A percentile compares a stretch with the other conserved stretches of the same genome.
These are phyloP conservation scores for Hagleromyces aurorensis DNA, from an alignment of 805 yeast genomes.

Conservation along the genomic window DNA sequence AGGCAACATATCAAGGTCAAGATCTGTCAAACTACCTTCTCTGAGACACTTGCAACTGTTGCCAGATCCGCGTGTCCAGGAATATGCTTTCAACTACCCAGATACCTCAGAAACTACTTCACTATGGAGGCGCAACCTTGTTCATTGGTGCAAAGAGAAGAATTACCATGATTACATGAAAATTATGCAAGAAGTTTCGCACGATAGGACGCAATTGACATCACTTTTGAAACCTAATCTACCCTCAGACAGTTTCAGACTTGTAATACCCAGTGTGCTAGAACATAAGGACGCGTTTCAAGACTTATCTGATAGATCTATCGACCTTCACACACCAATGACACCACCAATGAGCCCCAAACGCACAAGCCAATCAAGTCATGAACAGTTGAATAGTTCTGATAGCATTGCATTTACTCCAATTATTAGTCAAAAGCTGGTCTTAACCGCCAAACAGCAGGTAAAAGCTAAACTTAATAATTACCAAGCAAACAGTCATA, in stretches of 20 bases:
- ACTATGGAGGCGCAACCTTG: slow-evolving; percentile 26
- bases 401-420: slow-evolving; percentile 18
- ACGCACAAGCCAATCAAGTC: not conserved
- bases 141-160: slow-evolving; percentile 30
- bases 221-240: slow-evolving; percentile 3
- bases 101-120: slow-evolving; percentile 30
- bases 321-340: slow-evolving; percentile 17
- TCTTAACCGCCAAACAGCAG: slow-evolving; percentile 25
- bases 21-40: too few species aligned
- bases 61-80: slow-evolving; percentile 26
- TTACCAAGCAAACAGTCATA: slow-evolving; percentile 15
- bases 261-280: slow-evolving; percentile 21
- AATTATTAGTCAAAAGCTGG: slow-evolving; percentile 22
- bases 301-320: slow-evolving; percentile 10
- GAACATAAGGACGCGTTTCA: slow-evolving; percentile 26
- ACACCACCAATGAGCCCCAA: slow-evolving; percentile 30
- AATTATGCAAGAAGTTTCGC: slow-evolving; percentile 16
- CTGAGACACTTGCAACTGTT: slow-evolving; percentile 26
- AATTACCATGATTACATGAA: slow-evolving; percentile 26
- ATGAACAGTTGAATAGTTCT: too few species aligned
- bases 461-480: slow-evolving; percentile 1
- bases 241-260: slow-evolving; percentile 1
- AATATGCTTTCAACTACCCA: slow-evolving; percentile 27
- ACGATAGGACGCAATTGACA: slow-evolving; percentile 9
- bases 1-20: too few species aligned